Base-by-base conservation (phyloP, 2,329 filamentous ascomycete species). In the Cladorrhinum sp. region DNA sequence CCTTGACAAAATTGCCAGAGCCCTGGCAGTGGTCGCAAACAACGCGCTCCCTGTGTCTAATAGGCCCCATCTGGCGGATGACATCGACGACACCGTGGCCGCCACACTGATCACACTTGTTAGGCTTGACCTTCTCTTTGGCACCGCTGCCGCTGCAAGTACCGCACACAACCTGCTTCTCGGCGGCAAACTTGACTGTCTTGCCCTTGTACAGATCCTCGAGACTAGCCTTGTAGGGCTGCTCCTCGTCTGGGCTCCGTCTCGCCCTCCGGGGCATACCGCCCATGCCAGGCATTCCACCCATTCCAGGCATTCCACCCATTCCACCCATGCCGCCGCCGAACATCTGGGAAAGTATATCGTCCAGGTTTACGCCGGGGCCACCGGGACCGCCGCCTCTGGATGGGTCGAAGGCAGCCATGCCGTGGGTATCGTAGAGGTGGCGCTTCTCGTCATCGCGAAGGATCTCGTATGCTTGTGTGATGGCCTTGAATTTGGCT, bases 141-240 rank as follows among this genome's bases (percentile, higher is more conserved):
- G 91, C 95, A 45, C 95, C 95, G 51, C 83, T 86, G 50, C 95
- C 95, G 73, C 93, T 93, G 80, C 95, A 99, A 69, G 87, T 83
- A 61, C 83, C 83, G 77, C 95, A 99, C 63, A 96, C 81, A 63
- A 97, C 85, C 72, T 96, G 93, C 80, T 98, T 98, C 71, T 93
- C 96, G 71, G 91, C 95, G 8, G 92, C 88, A 74, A 99, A 97
- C 78, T 96, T 95, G 72, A 96, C 95, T 0, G 95, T 97, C 82
- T 98, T 97, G 70, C 95, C 95, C 78, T 96, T 97, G 83, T 98
- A 99, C 29, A 99, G 82, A 76, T 99, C 95, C 74, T 98, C 95
- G 62, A 99, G 78, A 1, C 87, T 90, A 60, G 98, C 91, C 73
- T 92, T 88, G 77, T 99, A 98, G 69, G 91, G 85, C 70, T 96